Evolutionary conservation across 2,329 filamentous ascomycete genomes (phyloP).

Genomic region (Rutstroemia sp.): DNA sequence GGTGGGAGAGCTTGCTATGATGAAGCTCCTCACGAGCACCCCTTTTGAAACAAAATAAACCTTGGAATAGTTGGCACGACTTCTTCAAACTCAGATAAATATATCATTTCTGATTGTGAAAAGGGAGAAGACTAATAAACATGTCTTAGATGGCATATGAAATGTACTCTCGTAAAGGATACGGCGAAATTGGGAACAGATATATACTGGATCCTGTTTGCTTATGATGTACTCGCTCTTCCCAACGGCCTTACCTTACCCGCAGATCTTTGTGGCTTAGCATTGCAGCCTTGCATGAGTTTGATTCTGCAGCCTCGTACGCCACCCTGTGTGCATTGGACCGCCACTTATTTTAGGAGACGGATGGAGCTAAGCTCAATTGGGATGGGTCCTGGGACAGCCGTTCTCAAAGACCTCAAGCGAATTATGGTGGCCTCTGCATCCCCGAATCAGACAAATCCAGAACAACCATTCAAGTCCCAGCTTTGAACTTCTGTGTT

Average conservation of each 20-base stretch:
- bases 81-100: background rate
- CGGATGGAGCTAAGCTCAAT: background rate
- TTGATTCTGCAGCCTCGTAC: background rate
- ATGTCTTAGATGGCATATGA: too few species aligned
- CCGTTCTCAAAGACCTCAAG: slow-evolving; percentile 5
- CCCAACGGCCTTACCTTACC: too few species aligned
- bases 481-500: background rate
- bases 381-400: background rate
- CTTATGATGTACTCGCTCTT: too few species aligned
- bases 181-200: too few species aligned
- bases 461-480: background rate
- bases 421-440: slow-evolving; percentile 11
- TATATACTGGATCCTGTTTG: too few species aligned
- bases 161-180: background rate
- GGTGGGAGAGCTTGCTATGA: background rate
- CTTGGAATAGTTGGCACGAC: background rate
- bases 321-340: background rate
- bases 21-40: slow-evolving; percentile 1
- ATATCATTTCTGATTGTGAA: background rate
- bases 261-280: background rate
- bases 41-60: slow-evolving; percentile 3
- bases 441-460: slow-evolving; percentile 2
- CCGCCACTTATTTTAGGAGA: too few species aligned
- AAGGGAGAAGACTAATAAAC: background rate
- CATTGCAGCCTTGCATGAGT: background rate